Conservation (phyloP, 192 early-diverging fungal genomes). For the Coemansia asiatica region DNA sequence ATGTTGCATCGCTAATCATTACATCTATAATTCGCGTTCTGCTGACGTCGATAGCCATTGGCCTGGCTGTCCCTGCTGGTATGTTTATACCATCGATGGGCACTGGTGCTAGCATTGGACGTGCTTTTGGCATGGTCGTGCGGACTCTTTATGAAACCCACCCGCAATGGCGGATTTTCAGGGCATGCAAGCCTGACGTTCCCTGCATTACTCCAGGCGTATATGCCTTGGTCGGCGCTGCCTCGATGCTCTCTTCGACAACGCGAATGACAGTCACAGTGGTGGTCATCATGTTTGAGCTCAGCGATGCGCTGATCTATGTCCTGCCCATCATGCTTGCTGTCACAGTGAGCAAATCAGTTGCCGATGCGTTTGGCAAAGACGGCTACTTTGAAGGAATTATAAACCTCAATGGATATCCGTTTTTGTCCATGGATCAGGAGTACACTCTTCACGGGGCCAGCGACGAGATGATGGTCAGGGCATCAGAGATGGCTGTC, state of each 20-base stretch:
- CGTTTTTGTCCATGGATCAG: constrained; percentile 64
- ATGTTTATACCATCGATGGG: constrained; percentile 87
- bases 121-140: constrained; percentile 84
- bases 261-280: constrained; percentile 91
- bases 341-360: constrained; percentile 60
- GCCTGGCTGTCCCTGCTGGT: constrained; percentile 74
- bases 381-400: constrained; percentile 59
- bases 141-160: constrained; percentile 58
- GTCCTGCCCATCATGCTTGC: constrained; percentile 87
- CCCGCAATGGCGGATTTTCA: constrained; percentile 64
- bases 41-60: constrained; percentile 72
- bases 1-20: constrained; percentile 58
- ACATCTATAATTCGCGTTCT: constrained; percentile 64
- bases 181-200: constrained; percentile 69
- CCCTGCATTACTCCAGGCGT: constrained; percentile 85
- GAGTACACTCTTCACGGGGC: constrained; percentile 57
- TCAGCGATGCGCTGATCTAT: constrained; percentile 95
- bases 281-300: constrained; percentile 99
- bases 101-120: constrained; percentile 88
- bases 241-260: constrained; percentile 74
- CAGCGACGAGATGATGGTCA: constrained; percentile 64
- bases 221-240: constrained; percentile 84
- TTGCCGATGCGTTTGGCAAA: constrained; percentile 53
- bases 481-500: constrained; percentile 62
- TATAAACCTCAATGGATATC: constrained; percentile 65